Conservation (phyloP, 768 basidiomycete species). For the Naematelia aurantialba region DNA sequence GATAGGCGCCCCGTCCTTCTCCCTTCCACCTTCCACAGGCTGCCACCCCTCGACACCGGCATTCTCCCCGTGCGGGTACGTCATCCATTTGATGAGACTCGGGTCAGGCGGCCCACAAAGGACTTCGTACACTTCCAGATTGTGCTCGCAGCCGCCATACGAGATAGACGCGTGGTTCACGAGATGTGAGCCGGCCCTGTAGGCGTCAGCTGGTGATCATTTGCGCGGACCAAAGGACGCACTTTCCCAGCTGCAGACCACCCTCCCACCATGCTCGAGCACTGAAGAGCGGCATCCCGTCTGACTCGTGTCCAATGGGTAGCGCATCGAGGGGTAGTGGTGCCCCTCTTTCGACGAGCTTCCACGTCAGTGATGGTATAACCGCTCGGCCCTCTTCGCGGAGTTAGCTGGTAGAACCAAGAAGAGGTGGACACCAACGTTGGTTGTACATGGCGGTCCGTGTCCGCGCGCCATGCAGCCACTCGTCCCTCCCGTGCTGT, state of each 20-base stretch:
- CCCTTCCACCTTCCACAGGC: slow-evolving; percentile 46
- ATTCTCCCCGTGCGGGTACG: slow-evolving; percentile 34
- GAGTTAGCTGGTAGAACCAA: background rate
- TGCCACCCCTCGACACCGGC: slow-evolving; percentile 34
- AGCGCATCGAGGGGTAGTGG: slow-evolving; percentile 38
- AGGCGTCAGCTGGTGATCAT: background rate
- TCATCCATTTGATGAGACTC: slow-evolving; percentile 40
- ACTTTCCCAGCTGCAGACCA: slow-evolving; percentile 47
- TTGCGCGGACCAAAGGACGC: slow-evolving; percentile 9
- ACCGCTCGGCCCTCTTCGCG: slow-evolving; percentile 32
- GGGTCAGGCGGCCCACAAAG: slow-evolving; percentile 41
- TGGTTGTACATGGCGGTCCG: slow-evolving; percentile 33
- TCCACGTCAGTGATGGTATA: slow-evolving; percentile 43
- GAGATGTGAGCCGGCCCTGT: slow-evolving; percentile 26
- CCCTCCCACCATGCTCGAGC: slow-evolving; percentile 43
- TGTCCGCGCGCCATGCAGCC: slow-evolving; percentile 28
- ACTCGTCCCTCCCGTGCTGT: slow-evolving; percentile 28
- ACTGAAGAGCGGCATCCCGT: slow-evolving; percentile 34
- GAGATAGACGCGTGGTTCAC: slow-evolving; percentile 39
- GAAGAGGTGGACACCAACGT: slow-evolving; percentile 10
- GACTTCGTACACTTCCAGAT: slow-evolving; percentile 41
- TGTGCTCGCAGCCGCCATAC: slow-evolving; percentile 41
- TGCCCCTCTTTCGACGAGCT: slow-evolving; percentile 39
- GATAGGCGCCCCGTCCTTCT: slow-evolving; percentile 33
- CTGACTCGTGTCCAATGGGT: slow-evolving; percentile 40